phyloP scores from a whole-genome alignment of 192 early-diverging fungal species.

The Coemansia sp. region DNA sequence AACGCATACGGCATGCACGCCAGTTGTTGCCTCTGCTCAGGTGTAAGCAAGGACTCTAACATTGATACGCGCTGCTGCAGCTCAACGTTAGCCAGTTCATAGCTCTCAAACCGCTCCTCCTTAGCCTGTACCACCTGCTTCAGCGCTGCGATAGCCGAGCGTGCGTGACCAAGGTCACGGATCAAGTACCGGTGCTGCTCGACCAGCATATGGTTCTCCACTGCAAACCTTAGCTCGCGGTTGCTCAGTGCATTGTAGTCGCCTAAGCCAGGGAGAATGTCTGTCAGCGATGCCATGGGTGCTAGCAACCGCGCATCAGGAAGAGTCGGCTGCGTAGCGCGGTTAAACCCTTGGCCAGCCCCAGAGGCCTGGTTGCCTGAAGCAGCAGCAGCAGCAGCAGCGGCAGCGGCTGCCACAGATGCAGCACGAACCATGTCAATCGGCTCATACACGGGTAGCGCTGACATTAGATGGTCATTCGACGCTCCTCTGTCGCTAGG shows the following conservation, averaged over 20 bases:
- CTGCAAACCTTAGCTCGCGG: slow-evolving; percentile 47
- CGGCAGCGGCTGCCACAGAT: not conserved
- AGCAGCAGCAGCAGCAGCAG: not conserved
- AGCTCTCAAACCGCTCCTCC: slow-evolving; percentile 46
- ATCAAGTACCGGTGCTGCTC: slow-evolving; percentile 53
- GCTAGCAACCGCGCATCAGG: slow-evolving; percentile 47
- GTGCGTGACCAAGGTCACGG: slow-evolving; percentile 48
- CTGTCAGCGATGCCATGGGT: slow-evolving; percentile 52
- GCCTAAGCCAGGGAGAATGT: slow-evolving; percentile 14
- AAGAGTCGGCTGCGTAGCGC: slow-evolving; percentile 32
- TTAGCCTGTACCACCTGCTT: slow-evolving; percentile 53
- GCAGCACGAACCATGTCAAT: slow-evolving; percentile 36
- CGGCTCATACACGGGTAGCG: slow-evolving; percentile 46
- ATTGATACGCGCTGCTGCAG: slow-evolving; percentile 38
- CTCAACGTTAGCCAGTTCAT: slow-evolving; percentile 32
- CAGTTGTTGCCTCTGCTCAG: slow-evolving; percentile 34
- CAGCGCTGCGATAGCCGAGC: slow-evolving; percentile 43
- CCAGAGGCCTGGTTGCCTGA: not conserved
- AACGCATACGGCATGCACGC: slow-evolving; percentile 21
- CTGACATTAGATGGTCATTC: slow-evolving; percentile 18
- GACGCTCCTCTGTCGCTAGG: not conserved
- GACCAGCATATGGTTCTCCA: slow-evolving; percentile 54
- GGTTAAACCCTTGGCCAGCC: slow-evolving; percentile 5
- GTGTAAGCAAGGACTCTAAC: slow-evolving; percentile 29
- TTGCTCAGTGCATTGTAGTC: slow-evolving; percentile 30